Evolutionary conservation across 2,329 filamentous ascomycete genomes (phyloP).

Genomic region (Ophiostoma australiae): DNA sequence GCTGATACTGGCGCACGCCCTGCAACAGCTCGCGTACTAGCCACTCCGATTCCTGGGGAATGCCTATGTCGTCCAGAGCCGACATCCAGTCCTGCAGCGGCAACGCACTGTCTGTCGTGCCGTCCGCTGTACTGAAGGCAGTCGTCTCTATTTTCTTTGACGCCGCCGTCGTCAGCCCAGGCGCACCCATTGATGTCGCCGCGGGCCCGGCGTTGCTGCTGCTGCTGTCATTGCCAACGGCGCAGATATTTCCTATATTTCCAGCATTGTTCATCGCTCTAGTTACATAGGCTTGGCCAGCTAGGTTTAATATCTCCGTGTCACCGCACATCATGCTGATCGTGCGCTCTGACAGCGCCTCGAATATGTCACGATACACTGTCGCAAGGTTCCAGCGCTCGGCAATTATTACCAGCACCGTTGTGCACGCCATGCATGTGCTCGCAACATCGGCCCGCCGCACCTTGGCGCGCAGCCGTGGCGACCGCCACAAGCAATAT

Average conservation of each 20-base stretch:
- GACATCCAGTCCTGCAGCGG: slow-evolving; percentile 14
- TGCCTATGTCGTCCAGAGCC: slow-evolving; percentile 2
- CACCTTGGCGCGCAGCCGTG: slow-evolving; percentile 22
- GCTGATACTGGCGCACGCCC: slow-evolving; percentile 9
- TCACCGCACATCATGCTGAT: slow-evolving; percentile 31
- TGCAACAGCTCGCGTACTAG: slow-evolving; percentile 9
- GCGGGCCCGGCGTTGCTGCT: neutral
- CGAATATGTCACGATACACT: slow-evolving; percentile 35
- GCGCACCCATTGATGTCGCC: neutral
- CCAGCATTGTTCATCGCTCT: neutral
- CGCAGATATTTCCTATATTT: neutral
- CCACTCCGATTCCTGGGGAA: slow-evolving; percentile 9
- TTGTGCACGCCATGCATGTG: slow-evolving; percentile 37
- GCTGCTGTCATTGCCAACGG: neutral
- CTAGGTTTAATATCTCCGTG: neutral
- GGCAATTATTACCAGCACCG: slow-evolving; percentile 36
- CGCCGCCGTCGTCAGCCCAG: neutral
- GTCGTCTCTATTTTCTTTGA: neutral
- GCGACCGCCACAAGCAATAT: slow-evolving; percentile 33
- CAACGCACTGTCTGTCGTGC: neutral
- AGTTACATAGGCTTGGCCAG: neutral
- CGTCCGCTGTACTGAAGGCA: neutral
- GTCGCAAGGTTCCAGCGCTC: slow-evolving; percentile 29
- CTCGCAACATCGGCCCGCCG: slow-evolving; percentile 30
- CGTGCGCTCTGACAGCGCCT: slow-evolving; percentile 32